A percentile compares a stretch with the other conserved stretches of the same genome.
phyloP scores from a whole-genome alignment of 2,329 filamentous ascomycete species.

The Epichloe typhina region DNA sequence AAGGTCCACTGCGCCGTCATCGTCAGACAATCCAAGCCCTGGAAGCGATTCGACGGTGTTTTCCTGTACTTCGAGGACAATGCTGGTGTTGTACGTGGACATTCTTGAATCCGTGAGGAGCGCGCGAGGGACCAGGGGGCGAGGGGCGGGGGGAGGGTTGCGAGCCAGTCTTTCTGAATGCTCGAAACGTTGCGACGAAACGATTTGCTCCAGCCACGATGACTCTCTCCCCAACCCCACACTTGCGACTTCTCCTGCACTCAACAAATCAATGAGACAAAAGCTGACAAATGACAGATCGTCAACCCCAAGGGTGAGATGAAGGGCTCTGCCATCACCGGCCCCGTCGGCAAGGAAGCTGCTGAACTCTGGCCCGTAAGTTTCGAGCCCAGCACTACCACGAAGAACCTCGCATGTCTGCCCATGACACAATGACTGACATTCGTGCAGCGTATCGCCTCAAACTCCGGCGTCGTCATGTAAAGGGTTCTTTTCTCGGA shows the following conservation, averaged over 20 bases:
- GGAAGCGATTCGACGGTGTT: slow-evolving; percentile 95
- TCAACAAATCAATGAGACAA: neutral
- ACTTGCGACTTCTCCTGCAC: neutral
- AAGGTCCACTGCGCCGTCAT: slow-evolving; percentile 99
- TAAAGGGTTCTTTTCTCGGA: slow-evolving; percentile 41
- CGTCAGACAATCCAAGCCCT: slow-evolving; percentile 97
- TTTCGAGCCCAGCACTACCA: slow-evolving; percentile 13
- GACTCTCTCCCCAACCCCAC: neutral
- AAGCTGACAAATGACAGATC: slow-evolving; percentile 44
- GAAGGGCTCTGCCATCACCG: slow-evolving; percentile 99
- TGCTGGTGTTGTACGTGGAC: slow-evolving; percentile 78
- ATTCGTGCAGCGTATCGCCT: slow-evolving; percentile 74
- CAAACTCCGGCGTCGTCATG: slow-evolving; percentile 99
- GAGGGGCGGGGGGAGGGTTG: too few relatives aligned
- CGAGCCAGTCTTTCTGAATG: too few relatives aligned
- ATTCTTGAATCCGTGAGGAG: neutral
- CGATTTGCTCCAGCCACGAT: neutral
- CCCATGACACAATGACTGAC: neutral
- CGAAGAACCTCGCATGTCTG: neutral
- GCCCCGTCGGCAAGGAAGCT: slow-evolving; percentile 98
- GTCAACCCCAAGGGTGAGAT: slow-evolving; percentile 99
- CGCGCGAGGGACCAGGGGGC: neutral
- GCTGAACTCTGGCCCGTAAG: slow-evolving; percentile 97
- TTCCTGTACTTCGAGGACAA: slow-evolving; percentile 99
- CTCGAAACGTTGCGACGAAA: neutral